Conservation (phyloP, 1,284 basidiomycete species). For the Termitomyces sp. region DNA sequence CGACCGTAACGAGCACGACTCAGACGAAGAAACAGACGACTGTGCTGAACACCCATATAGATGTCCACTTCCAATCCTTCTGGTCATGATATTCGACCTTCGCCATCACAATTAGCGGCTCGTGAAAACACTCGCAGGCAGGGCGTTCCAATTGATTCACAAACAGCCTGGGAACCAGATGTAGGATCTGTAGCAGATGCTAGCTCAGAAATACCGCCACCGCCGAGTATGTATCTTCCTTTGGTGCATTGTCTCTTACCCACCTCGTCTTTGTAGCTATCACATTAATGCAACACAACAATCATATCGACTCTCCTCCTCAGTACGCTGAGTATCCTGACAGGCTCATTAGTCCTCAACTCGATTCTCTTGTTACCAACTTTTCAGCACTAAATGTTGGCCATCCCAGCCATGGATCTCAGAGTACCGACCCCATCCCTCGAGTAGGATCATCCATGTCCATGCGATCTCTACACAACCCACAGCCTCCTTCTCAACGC, state of each 20-base stretch:
- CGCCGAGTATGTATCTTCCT: slow-evolving; percentile 15
- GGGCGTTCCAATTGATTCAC: slow-evolving; percentile 13
- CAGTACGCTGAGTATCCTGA: slow-evolving; percentile 29
- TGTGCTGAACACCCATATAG: not conserved
- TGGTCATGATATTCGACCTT: slow-evolving; percentile 23
- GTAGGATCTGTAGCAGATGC: slow-evolving; percentile 18
- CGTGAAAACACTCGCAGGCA: slow-evolving; percentile 16
- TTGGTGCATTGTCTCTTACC: not conserved
- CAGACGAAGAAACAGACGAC: not conserved
- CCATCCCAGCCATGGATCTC: slow-evolving; percentile 28
- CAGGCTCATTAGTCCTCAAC: slow-evolving; percentile 24
- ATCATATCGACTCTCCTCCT: slow-evolving; percentile 22
- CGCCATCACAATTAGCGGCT: slow-evolving; percentile 10
- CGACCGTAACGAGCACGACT: not conserved
- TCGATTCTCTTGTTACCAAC: slow-evolving; percentile 40
- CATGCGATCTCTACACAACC: slow-evolving; percentile 32
- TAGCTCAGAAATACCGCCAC: slow-evolving; percentile 10
- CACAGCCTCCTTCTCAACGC: slow-evolving; percentile 22
- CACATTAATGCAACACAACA: slow-evolving; percentile 26
- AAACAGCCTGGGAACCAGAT: slow-evolving; percentile 14
- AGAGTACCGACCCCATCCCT: slow-evolving; percentile 35
- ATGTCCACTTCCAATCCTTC: slow-evolving; percentile 28
- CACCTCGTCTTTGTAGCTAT: slow-evolving; percentile 10
- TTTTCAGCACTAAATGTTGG: slow-evolving; percentile 45
- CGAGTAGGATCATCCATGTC: slow-evolving; percentile 53